Evolutionary conservation across 2,329 filamentous ascomycete genomes (phyloP).

Genomic region (Cephalotrichum gorgonifer): DNA sequence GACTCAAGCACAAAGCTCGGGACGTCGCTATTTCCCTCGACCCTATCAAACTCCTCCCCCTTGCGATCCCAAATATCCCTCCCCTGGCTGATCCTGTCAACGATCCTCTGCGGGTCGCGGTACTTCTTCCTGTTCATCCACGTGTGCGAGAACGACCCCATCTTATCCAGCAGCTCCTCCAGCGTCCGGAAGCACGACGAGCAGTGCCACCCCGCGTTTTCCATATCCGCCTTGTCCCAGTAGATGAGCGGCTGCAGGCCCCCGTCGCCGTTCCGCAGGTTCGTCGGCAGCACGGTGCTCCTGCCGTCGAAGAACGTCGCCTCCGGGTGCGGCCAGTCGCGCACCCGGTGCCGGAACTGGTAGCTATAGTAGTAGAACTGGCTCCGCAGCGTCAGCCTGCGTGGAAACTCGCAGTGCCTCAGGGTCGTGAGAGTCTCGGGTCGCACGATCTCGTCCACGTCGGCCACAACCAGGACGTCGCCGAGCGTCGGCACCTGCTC

Average conservation of each 20-base stretch:
- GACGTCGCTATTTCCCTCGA: no score
- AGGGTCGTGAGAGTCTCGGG: slow-evolving; percentile 36
- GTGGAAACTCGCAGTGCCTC: slow-evolving; percentile 40
- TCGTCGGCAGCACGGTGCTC: slow-evolving; percentile 40
- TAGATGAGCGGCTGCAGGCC: no score
- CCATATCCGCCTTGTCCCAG: slow-evolving; percentile 22
- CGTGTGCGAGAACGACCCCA: slow-evolving; percentile 43
- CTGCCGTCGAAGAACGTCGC: slow-evolving; percentile 39
- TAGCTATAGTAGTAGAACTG: slow-evolving; percentile 49
- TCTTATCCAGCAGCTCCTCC: slow-evolving; percentile 42
- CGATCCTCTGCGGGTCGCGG: slow-evolving; percentile 25
- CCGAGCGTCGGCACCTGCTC: slow-evolving; percentile 28
- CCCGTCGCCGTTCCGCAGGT: slow-evolving; percentile 39
- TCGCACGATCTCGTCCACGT: slow-evolving; percentile 53
- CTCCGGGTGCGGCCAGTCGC: slow-evolving; percentile 47
- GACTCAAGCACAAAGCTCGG: no score
- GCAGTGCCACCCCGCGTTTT: slow-evolving; percentile 50
- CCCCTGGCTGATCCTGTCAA: slow-evolving; percentile 29
- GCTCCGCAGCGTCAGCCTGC: slow-evolving; percentile 38
- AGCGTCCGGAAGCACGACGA: slow-evolving; percentile 49
- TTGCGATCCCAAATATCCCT: slow-evolving; percentile 31
- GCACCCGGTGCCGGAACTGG: slow-evolving; percentile 30
- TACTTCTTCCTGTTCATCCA: slow-evolving; percentile 26
- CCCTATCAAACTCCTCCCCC: no score
- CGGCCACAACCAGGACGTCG: slow-evolving; percentile 49